These are phyloP conservation scores for Malus hybrid DNA, from an alignment of 331 rosid genomes.

Conservation along the genomic window DNA sequence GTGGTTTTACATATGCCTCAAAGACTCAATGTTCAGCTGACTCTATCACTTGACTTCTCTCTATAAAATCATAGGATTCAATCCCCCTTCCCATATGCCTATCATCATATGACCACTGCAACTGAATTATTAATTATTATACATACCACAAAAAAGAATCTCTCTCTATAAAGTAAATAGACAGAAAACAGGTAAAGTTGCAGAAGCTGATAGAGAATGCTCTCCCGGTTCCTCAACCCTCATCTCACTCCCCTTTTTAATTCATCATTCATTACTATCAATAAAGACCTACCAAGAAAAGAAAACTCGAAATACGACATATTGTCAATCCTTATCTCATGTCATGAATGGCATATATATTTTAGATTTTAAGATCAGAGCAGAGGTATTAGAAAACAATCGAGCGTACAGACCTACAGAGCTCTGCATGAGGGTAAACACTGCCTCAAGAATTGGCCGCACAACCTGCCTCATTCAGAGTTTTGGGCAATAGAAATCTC, in stretches of 20 bases:
- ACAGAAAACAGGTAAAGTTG: background rate
- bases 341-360: background rate
- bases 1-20: background rate
- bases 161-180: background rate
- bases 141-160: background rate
- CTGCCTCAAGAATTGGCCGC: too few relatives aligned
- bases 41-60: background rate
- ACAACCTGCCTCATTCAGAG: background rate
- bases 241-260: background rate
- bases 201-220: background rate
- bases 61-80: background rate
- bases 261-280: background rate
- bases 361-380: background rate
- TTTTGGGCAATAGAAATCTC: background rate
- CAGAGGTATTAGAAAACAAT: background rate
- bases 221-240: background rate
- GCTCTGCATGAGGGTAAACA: too few relatives aligned
- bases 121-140: background rate
- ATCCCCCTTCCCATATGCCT: background rate
- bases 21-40: background rate
- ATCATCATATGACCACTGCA: background rate
- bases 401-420: background rate
- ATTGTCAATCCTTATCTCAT: background rate
- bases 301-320: background rate
- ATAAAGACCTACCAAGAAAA: background rate